phyloP scores from a whole-genome alignment of 139 green algal species.

The Picochlorum sp. region DNA sequence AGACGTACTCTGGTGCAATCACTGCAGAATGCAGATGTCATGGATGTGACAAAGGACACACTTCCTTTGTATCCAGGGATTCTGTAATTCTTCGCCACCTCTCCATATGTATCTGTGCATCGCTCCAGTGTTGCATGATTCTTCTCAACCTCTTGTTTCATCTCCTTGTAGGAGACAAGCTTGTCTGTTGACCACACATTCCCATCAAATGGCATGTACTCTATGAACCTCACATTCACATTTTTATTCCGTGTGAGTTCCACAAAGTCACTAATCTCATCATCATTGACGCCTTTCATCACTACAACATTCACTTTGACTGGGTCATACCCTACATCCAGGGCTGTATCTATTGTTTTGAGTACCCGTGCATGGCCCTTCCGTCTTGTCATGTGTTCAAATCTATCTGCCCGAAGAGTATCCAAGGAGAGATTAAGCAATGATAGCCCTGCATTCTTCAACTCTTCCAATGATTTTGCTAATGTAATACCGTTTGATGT shows the following conservation, averaged over 20 bases:
- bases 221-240: slow-evolving; percentile 99
- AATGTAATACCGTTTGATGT: slow-evolving; percentile 92
- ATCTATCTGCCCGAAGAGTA: slow-evolving; percentile 79
- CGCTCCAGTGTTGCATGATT: background rate
- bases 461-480: slow-evolving; percentile 48
- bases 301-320: slow-evolving; percentile 96
- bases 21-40: slow-evolving; percentile 93
- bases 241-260: slow-evolving; percentile 66
- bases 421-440: slow-evolving; percentile 93
- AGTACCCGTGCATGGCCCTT: slow-evolving; percentile 72
- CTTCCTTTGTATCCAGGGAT: slow-evolving; percentile 62
- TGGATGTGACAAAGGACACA: slow-evolving; percentile 93
- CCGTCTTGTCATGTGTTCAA: slow-evolving; percentile 81
- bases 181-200: slow-evolving; percentile 87
- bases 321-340: slow-evolving; percentile 71
- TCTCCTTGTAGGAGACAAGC: slow-evolving; percentile 81
- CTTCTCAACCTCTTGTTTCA: slow-evolving; percentile 12
- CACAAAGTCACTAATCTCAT: slow-evolving; percentile 94
- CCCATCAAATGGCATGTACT: slow-evolving; percentile 99
- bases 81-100: slow-evolving; percentile 94
- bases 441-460: slow-evolving; percentile 60
- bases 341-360: slow-evolving; percentile 58
- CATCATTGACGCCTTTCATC: slow-evolving; percentile 94
- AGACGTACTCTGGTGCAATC: slow-evolving; percentile 88
- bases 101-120: slow-evolving; percentile 46